These are phyloP conservation scores for Russula ochroleuca DNA, from an alignment of 768 basidiomycete genomes.

Conservation along the genomic window DNA sequence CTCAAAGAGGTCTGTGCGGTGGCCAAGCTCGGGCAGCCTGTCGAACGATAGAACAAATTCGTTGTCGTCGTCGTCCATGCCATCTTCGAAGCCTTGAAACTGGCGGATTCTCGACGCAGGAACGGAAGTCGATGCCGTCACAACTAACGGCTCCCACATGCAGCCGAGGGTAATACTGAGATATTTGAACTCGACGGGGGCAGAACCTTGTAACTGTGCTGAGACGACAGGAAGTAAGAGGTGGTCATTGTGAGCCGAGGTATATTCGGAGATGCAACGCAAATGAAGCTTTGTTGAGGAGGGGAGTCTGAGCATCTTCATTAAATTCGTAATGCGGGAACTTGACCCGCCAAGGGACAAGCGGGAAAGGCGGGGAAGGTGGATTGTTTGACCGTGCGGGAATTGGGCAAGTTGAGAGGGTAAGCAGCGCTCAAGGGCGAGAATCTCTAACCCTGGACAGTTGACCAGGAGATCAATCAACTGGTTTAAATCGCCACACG, in stretches of 20 bases:
- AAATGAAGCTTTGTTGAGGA: background rate
- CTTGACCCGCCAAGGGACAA: slow-evolving; percentile 6
- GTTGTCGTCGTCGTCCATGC: background rate
- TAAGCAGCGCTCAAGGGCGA: slow-evolving; percentile 9
- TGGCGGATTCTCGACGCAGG: background rate
- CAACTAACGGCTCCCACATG: background rate
- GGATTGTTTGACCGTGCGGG: background rate
- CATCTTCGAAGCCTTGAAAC: background rate
- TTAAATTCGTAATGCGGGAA: slow-evolving; percentile 5
- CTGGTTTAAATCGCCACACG: background rate
- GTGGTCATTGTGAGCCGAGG: background rate
- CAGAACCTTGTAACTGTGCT: background rate
- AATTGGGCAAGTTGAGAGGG: background rate
- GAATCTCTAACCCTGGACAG: slow-evolving; percentile 6
- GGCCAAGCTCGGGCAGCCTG: background rate
- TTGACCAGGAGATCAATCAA: slow-evolving; percentile 2
- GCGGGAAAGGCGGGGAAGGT: slow-evolving; percentile 10
- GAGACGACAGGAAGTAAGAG: slow-evolving; percentile 5
- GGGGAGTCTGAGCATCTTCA: slow-evolving; percentile 6
- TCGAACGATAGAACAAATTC: slow-evolving; percentile 9
- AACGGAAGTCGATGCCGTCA: background rate
- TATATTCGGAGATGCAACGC: background rate
- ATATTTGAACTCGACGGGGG: background rate
- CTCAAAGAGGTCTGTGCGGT: background rate
- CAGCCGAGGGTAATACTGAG: background rate